Base-by-base conservation (phyloP, 1,139 yeast genomes). In the Magnusiomyces fungicola region DNA sequence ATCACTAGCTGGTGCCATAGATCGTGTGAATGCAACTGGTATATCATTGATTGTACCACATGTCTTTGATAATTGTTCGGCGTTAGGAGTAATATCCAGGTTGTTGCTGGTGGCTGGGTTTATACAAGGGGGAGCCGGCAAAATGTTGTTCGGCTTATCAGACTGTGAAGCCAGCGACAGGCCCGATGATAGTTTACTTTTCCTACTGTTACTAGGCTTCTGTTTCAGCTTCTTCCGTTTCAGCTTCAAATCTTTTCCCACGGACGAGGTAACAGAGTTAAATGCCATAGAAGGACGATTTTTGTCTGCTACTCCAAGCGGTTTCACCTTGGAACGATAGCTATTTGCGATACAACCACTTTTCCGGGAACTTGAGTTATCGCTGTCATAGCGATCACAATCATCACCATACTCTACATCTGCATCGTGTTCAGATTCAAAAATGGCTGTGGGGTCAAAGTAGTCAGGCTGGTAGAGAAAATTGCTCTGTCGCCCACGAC, bases 351-450 rank as follows among this genome's bases (percentile, higher is more conserved):
- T 12, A 39, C 25, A 30, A n/a, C n/a, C n/a, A n/a, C n/a, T n/a
- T n/a, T n/a, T n/a, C n/a, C n/a, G n/a, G n/a, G n/a, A n/a, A n/a
- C n/a, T n/a, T n/a, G n/a, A n/a, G 7, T 27, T 23, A n/a, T 39
- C 43, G 25, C 29, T 23, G 12, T 27, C 43, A 25, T 25, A 14
- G 16, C 32, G 4, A 14, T 39, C 43, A 23, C 32, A 7, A 14
- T 39, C 43, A 25, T 39, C 14, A 23, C 10, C 29, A 16, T 24
- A 39, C 16, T 39, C 43, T 6, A 24, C 18, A 39, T 39, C 43
- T 2, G 43, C 43, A 25, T 39, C 43, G 22, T 39, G 43, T 14
- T 39, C 43, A 5, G 38, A 18, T 34, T 34, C 38, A 3, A 34
- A 18, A 16, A 34, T 18, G 21, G 38, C 4, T 5, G 19, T 12